A percentile compares a stretch with the other conserved stretches of the same genome.
Conservation (phyloP, 192 early-diverging fungal genomes). For the Lobosporangium transversale region DNA sequence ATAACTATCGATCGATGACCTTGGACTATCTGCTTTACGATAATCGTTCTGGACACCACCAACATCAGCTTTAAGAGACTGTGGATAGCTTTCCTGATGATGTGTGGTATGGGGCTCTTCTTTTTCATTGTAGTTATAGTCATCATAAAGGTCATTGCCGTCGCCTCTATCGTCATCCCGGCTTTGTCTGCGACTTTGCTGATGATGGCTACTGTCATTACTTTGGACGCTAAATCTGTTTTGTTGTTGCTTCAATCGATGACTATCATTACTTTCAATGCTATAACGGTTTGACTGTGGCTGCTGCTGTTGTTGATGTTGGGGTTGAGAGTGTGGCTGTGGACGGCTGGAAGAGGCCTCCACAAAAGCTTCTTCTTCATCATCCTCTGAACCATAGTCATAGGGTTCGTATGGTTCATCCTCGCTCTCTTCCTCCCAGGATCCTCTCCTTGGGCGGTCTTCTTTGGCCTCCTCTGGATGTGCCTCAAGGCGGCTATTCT, state of each 20-base stretch:
- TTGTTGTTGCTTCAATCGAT: too few relatives aligned
- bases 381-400: slow-evolving; percentile 30
- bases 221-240: slow-evolving; percentile 1
- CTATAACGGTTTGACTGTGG: slow-evolving; percentile 5
- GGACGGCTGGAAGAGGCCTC: too few relatives aligned
- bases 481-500: background rate
- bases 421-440: slow-evolving; percentile 40
- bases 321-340: slow-evolving; percentile 2
- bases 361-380: too few relatives aligned
- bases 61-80: too few relatives aligned
- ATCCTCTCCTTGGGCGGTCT: slow-evolving; percentile 13
- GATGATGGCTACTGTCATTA: background rate
- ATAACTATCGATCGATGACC: background rate
- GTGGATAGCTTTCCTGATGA: too few relatives aligned
- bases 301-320: slow-evolving; percentile 8
- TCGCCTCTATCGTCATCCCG: background rate
- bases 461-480: background rate
- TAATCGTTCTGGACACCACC: background rate
- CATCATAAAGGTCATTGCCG: background rate
- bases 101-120: background rate
- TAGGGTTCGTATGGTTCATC: slow-evolving; percentile 46
- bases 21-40: background rate
- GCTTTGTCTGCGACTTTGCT: background rate
- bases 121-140: slow-evolving; percentile 1
- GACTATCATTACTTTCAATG: background rate